These are phyloP conservation scores for Calcarisporium arbuscula DNA, from an alignment of 2,329 filamentous ascomycete species.

Conservation along the genomic window DNA sequence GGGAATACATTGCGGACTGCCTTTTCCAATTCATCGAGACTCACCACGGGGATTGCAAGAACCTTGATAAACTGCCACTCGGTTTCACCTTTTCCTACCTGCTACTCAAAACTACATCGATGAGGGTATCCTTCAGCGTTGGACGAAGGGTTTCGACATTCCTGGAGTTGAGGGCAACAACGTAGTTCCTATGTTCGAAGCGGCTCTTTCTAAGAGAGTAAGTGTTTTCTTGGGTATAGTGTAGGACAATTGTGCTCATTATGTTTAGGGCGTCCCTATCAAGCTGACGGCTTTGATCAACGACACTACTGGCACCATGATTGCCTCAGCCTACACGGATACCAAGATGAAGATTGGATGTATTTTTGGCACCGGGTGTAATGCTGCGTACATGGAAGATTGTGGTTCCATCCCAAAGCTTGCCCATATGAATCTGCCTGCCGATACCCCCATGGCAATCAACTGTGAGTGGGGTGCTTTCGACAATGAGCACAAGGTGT, in stretches of 20 bases:
- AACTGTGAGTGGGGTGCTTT: constrained; percentile 98
- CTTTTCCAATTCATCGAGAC: constrained; percentile 84
- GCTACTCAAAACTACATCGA: constrained; percentile 91
- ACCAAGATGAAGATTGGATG: constrained; percentile 88
- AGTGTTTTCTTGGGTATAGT: constrained; percentile 6
- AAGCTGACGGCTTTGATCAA: constrained; percentile 92
- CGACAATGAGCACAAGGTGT: constrained; percentile 85
- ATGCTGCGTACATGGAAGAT: constrained; percentile 96
- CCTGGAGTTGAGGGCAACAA: constrained; percentile 84
- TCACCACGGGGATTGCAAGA: constrained; percentile 63
- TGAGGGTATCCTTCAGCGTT: constrained; percentile 84
- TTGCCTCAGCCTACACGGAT: constrained; percentile 96
- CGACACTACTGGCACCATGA: constrained; percentile 93
- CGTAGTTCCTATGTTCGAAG: constrained; percentile 82
- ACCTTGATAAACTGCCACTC: constrained; percentile 63
- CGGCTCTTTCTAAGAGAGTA: constrained; percentile 57
- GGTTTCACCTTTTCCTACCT: constrained; percentile 95
- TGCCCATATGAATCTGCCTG: constrained; percentile 79
- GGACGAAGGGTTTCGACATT: constrained; percentile 98
- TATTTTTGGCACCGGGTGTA: constrained; percentile 97
- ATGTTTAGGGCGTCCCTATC: constrained; percentile 72
- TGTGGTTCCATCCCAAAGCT: constrained; percentile 90
- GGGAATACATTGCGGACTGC: constrained; percentile 93
- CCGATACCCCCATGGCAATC: constrained; percentile 83
- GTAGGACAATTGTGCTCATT: constrained; percentile 13